Conservation (phyloP, 306 rosid genomes). For the Abrus precatorius region DNA sequence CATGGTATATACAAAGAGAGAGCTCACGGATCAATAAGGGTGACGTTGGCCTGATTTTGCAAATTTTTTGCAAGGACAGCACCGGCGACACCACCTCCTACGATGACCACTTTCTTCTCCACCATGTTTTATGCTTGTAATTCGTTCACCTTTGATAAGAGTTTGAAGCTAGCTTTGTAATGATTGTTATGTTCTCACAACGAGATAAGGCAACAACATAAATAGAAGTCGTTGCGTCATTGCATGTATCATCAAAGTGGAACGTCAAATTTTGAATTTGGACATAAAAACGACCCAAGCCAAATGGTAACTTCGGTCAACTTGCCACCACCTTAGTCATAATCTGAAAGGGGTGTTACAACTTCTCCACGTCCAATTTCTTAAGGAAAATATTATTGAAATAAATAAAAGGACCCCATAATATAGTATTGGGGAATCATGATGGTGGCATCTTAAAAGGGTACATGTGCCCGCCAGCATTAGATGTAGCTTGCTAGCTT, state of each 20-base stretch:
- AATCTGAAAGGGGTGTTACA: conserved; percentile 6
- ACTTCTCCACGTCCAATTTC: conserved; percentile 6
- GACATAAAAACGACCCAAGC: conserved; percentile 1
- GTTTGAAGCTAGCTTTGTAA: not conserved
- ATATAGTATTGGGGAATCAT: conserved; percentile 21
- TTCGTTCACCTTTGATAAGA: not conserved
- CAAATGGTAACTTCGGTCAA: conserved; percentile 45
- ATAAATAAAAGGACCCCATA: not conserved
- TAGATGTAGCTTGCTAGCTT: conserved; percentile 31
- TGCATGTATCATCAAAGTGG: conserved; percentile 50
- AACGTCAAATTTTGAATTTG: conserved; percentile 40
- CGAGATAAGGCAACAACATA: conserved; percentile 35
- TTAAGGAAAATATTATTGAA: conserved; percentile 31
- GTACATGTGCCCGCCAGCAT: conserved; percentile 42
- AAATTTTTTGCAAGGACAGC: conserved; percentile 68
- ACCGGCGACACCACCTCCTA: conserved; percentile 95
- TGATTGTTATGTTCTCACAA: conserved; percentile 34
- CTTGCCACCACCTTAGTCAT: conserved; percentile 9
- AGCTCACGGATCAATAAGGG: conserved; percentile 80
- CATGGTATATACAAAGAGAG: conserved; percentile 9
- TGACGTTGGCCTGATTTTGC: conserved; percentile 66
- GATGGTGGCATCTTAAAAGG: not conserved
- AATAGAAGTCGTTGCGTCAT: conserved; percentile 50
- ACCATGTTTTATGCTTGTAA: conserved; percentile 45
- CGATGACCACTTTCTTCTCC: conserved; percentile 70